Evolutionary conservation across 768 basidiomycete species (phyloP), one percentile per base, ranked within the genome.

Genomic region (Suillus luteus): DNA sequence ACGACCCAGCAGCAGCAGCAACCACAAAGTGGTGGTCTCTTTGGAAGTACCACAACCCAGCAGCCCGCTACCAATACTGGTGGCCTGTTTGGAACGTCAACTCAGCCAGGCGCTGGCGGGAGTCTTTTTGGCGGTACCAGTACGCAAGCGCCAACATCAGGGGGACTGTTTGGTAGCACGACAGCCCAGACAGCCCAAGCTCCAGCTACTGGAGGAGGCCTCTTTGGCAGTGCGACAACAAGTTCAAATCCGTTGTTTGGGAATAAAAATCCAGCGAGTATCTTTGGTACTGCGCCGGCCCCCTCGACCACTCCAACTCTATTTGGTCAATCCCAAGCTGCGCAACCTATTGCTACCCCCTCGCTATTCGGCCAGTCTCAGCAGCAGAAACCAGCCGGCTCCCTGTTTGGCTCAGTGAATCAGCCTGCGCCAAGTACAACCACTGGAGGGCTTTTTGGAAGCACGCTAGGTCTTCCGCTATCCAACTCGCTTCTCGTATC

Each of bases 401-500:
- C 72, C 15, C 65, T 78, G 38, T 77, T 76, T 71, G 76, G 70
- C 9, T 75, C 76, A 6, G 74, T 68, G 41, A 46, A 60, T 41
- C 70, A 70, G 57, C 65, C 75, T 4, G 60, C 68, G 19, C 57
- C 40, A 6, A 41, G 17, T 27, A n/a, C 57, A 19, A 51, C 64
- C 15, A 73, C 76, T 33, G 74, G 76, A 10, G 71, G 68, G 14
- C 70, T 83, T 19, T 79, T 82, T 71, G 72, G 80, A 43, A 72
- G 72, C 55, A 70, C 72, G 60, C 69, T 77, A 11, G 62, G 67
- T 38, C 65, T 71, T 51, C 79, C 81, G 14, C 68, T 71, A 24
- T 70, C 82, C 41, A 76, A 71, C 62, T 69, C 72, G 68, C 70
- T 81, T 43, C 67, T 80, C 66, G 68, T 78, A 55, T 80, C 85